These are phyloP conservation scores for Tylopilus vinaceipallidus DNA, from an alignment of 768 basidiomycete genomes.

Conservation along the genomic window DNA sequence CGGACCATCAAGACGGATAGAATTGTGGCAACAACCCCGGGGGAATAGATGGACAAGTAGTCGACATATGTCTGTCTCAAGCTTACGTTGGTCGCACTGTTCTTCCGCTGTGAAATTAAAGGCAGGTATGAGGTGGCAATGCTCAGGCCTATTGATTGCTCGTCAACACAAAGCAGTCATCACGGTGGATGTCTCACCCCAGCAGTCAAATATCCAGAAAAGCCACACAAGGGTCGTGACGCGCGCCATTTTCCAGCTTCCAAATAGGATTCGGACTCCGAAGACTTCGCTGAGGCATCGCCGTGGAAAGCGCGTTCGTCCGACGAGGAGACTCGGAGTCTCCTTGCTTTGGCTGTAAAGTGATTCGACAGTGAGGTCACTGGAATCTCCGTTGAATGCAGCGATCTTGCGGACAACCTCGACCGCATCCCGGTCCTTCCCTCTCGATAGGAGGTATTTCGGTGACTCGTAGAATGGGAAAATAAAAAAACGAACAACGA, in stretches of 20 bases:
- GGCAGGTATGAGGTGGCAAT: conserved; percentile 7
- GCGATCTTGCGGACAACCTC: conserved; percentile 17
- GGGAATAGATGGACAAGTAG: conserved; percentile 8
- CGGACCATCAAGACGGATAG: conserved; percentile 12
- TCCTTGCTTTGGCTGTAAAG: conserved; percentile 8
- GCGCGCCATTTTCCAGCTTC: conserved; percentile 12
- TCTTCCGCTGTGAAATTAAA: conserved; percentile 13
- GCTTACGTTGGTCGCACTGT: conserved; percentile 4
- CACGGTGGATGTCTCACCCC: conserved; percentile 3
- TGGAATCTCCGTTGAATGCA: conserved; percentile 6
- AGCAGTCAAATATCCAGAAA: conserved; percentile 14
- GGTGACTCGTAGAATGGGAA: conserved; percentile 19
- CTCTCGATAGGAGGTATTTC: conserved; percentile 12
- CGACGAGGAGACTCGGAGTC: neutral
- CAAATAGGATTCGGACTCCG: conserved; percentile 14
- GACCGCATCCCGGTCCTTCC: conserved; percentile 12
- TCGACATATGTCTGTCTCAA: conserved; percentile 10
- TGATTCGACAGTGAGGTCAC: conserved; percentile 15
- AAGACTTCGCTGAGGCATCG: conserved; percentile 4
- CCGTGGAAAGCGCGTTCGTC: neutral
- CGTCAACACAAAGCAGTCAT: too few relatives aligned
- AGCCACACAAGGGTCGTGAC: conserved; percentile 11
- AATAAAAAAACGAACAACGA: conserved; percentile 15
- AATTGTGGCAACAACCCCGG: conserved; percentile 3
- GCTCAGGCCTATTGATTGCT: neutral